Evolutionary conservation across 2,329 filamentous ascomycete species (phyloP).

Genomic region (Onygena corvina): DNA sequence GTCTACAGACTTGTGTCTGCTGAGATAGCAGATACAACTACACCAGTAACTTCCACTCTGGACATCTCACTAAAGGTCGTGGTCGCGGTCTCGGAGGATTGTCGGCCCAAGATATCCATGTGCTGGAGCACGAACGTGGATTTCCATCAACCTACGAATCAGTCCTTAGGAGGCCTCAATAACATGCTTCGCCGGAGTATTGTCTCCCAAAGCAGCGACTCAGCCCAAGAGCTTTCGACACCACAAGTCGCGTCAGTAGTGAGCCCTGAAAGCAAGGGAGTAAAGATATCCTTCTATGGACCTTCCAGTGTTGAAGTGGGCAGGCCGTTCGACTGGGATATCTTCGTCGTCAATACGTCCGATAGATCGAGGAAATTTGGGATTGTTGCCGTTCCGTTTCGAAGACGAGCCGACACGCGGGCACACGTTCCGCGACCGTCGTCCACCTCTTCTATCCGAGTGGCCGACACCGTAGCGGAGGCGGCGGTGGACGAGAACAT

Average conservation of each 20-base stretch:
- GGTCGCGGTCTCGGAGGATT: constrained; percentile 31
- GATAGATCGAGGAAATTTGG: constrained; percentile 43
- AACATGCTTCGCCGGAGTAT: constrained; percentile 34
- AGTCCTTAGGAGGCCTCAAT: constrained; percentile 36
- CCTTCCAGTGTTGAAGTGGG: constrained; percentile 41
- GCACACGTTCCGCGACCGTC: constrained; percentile 36
- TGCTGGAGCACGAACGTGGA: constrained; percentile 40
- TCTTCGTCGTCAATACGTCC: constrained; percentile 50
- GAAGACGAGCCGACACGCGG: constrained; percentile 31
- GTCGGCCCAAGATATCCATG: constrained; percentile 37
- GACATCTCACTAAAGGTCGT: constrained; percentile 37
- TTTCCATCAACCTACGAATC: constrained; percentile 37
- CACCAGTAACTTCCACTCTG: constrained; percentile 30
- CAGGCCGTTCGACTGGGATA: constrained; percentile 42
- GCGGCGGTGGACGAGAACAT: constrained; percentile 47
- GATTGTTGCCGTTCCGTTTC: constrained; percentile 41
- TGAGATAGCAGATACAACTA: constrained; percentile 23
- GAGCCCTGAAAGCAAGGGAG: constrained; percentile 33
- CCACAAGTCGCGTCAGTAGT: constrained; percentile 18
- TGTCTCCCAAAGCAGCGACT: constrained; percentile 17
- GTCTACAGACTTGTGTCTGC: constrained; percentile 40
- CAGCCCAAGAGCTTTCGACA: neutral
- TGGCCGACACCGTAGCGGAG: constrained; percentile 34
- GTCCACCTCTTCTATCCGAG: constrained; percentile 31
- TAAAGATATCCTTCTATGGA: constrained; percentile 46